Evolutionary conservation across 1,284 basidiomycete genomes (phyloP), one percentile per base, ranked within the genome.

Genomic region (Ustanciosporium gigantosporum): DNA sequence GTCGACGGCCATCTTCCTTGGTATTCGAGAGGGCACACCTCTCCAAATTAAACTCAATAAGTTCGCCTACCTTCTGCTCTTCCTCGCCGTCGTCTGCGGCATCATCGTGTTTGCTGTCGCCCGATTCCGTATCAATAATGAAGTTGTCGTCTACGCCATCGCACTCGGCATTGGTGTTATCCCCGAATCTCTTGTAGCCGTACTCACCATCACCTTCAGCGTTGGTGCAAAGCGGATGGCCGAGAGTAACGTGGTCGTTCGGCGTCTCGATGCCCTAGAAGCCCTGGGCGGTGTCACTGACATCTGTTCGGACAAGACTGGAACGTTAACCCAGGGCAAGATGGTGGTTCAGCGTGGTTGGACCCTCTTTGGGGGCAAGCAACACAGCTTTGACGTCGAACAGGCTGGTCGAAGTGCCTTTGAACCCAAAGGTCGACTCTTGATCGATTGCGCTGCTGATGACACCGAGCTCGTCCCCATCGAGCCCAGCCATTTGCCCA

Each of bases 21-120:
- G 82, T 36, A 70, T 82, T 4, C 79, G 77, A 16, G 80, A 80
- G 20, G 82, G 80, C 5, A 86, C 84, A 0, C 86, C 84, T 1
- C 81, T 86, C 4, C 85, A 86, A 74, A 83, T 84, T 73, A 86
- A 85, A 75, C 79, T 84, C 48, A 81, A 82, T 70, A 83, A 82
- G 65, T 82, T 87, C 23, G 86, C 86, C 3, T 84, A 84, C 61
- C 73, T 84, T n/a, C 80, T 87, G 4, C 82, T 86, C 25, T 81
- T 76, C 15, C 80, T 82, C 32, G 84, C 85, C 11, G 79, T 84
- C 50, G 45, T 86, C 32, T 81, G 84, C 24, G 84, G 64, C 31
- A 69, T 70, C 45, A 53, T 73, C 39, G 55, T 70, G n/a, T 84
- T 86, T 55, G 81, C 82, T 25, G 83, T 83, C 3, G 83, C 83